Conservation (phyloP, 495 filamentous ascomycete genomes). For the Xylaria sp. region DNA sequence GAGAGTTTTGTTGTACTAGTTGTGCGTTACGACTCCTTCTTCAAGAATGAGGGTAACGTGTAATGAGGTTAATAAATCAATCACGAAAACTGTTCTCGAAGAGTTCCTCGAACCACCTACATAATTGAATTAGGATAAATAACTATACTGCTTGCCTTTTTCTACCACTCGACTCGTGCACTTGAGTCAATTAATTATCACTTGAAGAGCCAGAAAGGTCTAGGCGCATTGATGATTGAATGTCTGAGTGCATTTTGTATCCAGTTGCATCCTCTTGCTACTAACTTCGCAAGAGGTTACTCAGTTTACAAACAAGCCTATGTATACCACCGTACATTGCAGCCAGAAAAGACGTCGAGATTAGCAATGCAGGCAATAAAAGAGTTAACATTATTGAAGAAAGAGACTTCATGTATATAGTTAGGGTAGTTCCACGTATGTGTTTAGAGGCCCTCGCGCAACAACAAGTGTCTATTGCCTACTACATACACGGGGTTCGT, state of each 20-base stretch:
- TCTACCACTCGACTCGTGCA: background rate
- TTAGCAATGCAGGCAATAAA: too few species aligned
- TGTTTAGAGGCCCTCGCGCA: too few species aligned
- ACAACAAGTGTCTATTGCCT: too few species aligned
- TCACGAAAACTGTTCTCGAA: background rate
- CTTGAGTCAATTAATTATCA: background rate
- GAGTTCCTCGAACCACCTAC: background rate
- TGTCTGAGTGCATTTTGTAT: background rate
- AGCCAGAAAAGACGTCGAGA: background rate
- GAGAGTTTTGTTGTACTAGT: background rate
- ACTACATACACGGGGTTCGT: too few species aligned
- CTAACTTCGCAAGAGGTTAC: background rate
- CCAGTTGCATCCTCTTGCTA: background rate
- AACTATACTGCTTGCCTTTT: too few species aligned
- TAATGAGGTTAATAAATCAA: background rate
- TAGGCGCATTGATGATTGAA: too few species aligned
- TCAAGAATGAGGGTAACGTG: background rate
- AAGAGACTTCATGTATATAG: too few species aligned
- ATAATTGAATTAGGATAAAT: background rate
- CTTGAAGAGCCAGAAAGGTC: background rate
- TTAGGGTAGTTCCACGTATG: too few species aligned
- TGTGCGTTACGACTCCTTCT: background rate
- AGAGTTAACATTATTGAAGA: too few species aligned
- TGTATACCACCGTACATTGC: background rate
- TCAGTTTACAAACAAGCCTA: background rate